Conservation (phyloP, 2,329 filamentous ascomycete genomes). For the Coleophoma eucalyptorum region DNA sequence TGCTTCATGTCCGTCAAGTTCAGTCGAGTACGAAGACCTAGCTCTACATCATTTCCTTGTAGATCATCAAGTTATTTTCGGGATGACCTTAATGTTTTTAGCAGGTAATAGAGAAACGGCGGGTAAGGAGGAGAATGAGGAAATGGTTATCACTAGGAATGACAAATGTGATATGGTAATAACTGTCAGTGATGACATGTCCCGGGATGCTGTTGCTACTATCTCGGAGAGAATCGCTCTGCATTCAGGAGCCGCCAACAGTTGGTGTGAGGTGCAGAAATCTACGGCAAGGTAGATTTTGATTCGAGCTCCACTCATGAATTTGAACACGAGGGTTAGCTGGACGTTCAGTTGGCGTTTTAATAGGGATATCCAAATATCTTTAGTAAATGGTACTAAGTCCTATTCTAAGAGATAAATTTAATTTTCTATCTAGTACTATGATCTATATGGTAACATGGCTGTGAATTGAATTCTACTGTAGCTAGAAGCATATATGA, state of each 20-base stretch:
- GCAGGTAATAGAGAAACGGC: background rate
- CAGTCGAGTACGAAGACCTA: background rate
- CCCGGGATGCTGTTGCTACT: background rate
- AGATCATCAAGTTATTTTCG: background rate
- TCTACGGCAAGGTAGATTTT: background rate
- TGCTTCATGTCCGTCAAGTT: background rate
- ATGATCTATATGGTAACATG: no score
- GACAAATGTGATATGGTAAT: background rate
- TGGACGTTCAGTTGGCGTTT: background rate
- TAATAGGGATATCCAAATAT: background rate
- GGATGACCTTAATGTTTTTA: background rate
- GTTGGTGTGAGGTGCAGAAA: background rate
- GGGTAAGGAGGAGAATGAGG: background rate
- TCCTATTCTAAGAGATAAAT: no score
- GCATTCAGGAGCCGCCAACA: background rate
- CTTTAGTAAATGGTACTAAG: no score
- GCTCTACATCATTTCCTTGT: background rate
- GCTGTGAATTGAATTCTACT: no score
- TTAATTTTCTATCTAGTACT: no score
- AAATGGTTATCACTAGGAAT: background rate
- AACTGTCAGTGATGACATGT: background rate
- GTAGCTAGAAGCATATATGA: no score
- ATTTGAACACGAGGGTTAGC: background rate
- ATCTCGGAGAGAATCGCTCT: background rate
- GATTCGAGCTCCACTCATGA: background rate